Percentiles rank a stretch among this genome's conserved stretches.
Conservation (phyloP, 164 flowering plant species). For the Pachysandra terminalis region DNA sequence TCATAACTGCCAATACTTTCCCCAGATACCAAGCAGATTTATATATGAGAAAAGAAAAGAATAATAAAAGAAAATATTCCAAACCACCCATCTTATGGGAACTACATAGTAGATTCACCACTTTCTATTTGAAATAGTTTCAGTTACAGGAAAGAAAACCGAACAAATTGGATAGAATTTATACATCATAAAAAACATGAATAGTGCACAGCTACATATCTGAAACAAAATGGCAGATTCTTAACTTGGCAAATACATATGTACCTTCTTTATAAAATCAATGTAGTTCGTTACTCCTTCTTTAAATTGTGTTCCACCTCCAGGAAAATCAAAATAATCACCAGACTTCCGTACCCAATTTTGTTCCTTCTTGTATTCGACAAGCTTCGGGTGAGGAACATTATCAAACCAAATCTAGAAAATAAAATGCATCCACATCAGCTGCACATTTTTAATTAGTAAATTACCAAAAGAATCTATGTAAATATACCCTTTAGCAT, state of each 20-base stretch:
- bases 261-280: slow-evolving; percentile 64
- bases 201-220: not conserved
- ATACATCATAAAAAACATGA: too few relatives aligned
- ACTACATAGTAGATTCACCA: too few relatives aligned
- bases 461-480: too few relatives aligned
- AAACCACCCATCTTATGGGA: too few relatives aligned
- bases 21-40: not conserved
- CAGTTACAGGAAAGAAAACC: not conserved
- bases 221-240: not conserved
- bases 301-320: slow-evolving; percentile 96
- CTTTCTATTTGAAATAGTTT: not conserved
- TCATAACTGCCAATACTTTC: not conserved
- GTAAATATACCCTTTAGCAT: not conserved
- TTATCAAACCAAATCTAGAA: slow-evolving; percentile 85
- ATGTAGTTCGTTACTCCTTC: slow-evolving; percentile 66
- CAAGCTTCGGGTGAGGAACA: slow-evolving; percentile 95
- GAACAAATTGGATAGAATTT: not conserved
- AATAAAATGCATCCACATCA: slow-evolving; percentile 2
- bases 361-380: slow-evolving; percentile 91
- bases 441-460: not conserved
- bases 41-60: too few relatives aligned
- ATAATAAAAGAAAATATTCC: too few relatives aligned
- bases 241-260: not conserved
- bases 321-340: slow-evolving; percentile 79
- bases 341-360: slow-evolving; percentile 75